These are phyloP conservation scores for Arabidopsis lyrata DNA, from an alignment of 441 rosid species.

Conservation along the genomic window DNA sequence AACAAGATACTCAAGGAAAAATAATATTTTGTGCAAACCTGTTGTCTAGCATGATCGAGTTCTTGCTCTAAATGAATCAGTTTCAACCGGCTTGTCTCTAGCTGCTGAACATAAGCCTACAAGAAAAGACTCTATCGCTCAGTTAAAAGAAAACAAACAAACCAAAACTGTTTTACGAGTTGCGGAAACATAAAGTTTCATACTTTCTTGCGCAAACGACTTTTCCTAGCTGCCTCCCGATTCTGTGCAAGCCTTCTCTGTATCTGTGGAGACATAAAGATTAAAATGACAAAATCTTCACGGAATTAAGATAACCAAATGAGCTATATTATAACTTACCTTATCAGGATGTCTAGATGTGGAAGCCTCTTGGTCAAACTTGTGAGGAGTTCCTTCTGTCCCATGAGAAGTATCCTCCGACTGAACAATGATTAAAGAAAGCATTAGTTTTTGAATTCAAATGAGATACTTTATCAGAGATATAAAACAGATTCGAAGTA, in stretches of 20 bases:
- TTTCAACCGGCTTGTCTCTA: slow-evolving; percentile 88
- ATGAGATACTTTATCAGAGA: slow-evolving; percentile 20
- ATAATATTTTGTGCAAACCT: slow-evolving; percentile 50
- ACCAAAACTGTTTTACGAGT: slow-evolving; percentile 8
- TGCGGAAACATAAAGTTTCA: slow-evolving; percentile 1
- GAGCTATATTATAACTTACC: slow-evolving; percentile 46
- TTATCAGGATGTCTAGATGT: slow-evolving; percentile 73
- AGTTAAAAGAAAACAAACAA: slow-evolving; percentile 8
- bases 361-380: slow-evolving; percentile 78
- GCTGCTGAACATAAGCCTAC: slow-evolving; percentile 94
- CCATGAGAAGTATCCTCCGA: slow-evolving; percentile 87
- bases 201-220: slow-evolving; percentile 97
- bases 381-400: slow-evolving; percentile 60
- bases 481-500: slow-evolving; percentile 36
- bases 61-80: slow-evolving; percentile 88
- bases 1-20: slow-evolving; percentile 2
- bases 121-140: slow-evolving; percentile 34
- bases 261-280: slow-evolving; percentile 51
- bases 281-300: neutral
- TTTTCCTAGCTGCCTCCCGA: slow-evolving; percentile 98
- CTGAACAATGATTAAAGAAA: slow-evolving; percentile 51
- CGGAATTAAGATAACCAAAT: slow-evolving; percentile 8
- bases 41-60: slow-evolving; percentile 81
- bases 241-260: slow-evolving; percentile 98
- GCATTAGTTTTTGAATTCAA: slow-evolving; percentile 34